Base-by-base conservation (phyloP, 352 stramenopile genomes). In the Paralagenidium karlingii region DNA sequence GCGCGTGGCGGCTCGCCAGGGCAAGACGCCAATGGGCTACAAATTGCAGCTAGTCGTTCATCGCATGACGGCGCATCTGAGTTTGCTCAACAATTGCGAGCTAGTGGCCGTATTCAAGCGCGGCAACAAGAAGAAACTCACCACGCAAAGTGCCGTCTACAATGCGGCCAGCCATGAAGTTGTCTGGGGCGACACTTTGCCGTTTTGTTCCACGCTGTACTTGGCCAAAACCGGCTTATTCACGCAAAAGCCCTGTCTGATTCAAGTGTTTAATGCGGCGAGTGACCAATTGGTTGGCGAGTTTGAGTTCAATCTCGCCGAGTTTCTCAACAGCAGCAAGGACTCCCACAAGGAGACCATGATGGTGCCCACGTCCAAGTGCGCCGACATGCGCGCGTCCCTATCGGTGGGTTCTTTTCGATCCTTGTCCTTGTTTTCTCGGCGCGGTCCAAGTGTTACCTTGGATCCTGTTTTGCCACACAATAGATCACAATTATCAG, bases 181-280 rank as follows among this genome's bases (percentile, higher is more conserved):
- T 19, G 50, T 85, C 16, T 85, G 70, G 70, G 70, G 70, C 8
- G 70, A 85, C 42, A 81, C 82, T 31, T 48, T 85, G 21, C 67
- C 70, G 8, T 82, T 85, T 42, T 81, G 68, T 10, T 77, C 60
- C 45, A 82, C 70, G 22, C 64, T 85, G 19, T 85, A 81, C 45
- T 65, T 79, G 58, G 66, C 68, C 32, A 85, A 85, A 49, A 70
- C 68, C 20, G 70, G 70, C 10, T 43, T 82, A 12, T 82, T 81
- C 47, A 65, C 82, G 44, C 55, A 55, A 43, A 85, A 85, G 31
- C 54, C 69, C 22, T 85, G 82, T 40, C 53, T 68, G 36, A 64
- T 85, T 32, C 58, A 81, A 25, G 49, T 85, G n/a, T 75, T 73
- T 18, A 51, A 81, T 40, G 67, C 58, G 9, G 68, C 61, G 22